These are phyloP conservation scores for Hymenoscyphus linearis DNA, from an alignment of 2,329 filamentous ascomycete species.

Conservation along the genomic window DNA sequence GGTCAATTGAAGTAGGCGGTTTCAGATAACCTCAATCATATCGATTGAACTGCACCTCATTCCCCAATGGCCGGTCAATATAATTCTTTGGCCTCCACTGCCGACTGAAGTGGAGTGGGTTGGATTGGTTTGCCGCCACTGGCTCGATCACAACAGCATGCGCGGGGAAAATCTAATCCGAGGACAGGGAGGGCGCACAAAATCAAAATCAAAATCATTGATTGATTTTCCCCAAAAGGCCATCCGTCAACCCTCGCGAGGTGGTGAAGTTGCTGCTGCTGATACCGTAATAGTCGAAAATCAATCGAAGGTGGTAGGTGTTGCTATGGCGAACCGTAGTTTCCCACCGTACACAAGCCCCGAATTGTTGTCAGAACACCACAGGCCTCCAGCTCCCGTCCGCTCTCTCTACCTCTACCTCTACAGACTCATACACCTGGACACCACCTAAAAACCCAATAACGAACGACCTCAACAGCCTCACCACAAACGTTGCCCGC, in stretches of 20 bases:
- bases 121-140: not conserved
- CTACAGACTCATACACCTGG: not conserved
- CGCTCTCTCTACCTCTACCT: not conserved
- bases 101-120: not conserved
- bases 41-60: not conserved
- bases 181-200: not conserved
- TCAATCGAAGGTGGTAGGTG: too few relatives aligned
- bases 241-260: too few relatives aligned
- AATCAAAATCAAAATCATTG: not conserved
- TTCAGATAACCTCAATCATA: not conserved
- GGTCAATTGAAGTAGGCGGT: not conserved
- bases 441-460: not conserved
- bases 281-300: too few relatives aligned
- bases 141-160: not conserved
- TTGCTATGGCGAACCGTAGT: too few relatives aligned
- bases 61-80: not conserved
- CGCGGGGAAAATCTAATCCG: not conserved
- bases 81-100: not conserved
- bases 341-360: too few relatives aligned
- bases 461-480: not conserved
- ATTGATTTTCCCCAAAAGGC: too few relatives aligned
- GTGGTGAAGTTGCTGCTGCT: too few relatives aligned
- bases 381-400: too few relatives aligned
- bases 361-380: too few relatives aligned
- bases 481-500: not conserved